Evolutionary conservation across 352 stramenopile species (phyloP), one percentile per base, ranked within the genome.

Genomic region (Pseudoperonospora humuli): DNA sequence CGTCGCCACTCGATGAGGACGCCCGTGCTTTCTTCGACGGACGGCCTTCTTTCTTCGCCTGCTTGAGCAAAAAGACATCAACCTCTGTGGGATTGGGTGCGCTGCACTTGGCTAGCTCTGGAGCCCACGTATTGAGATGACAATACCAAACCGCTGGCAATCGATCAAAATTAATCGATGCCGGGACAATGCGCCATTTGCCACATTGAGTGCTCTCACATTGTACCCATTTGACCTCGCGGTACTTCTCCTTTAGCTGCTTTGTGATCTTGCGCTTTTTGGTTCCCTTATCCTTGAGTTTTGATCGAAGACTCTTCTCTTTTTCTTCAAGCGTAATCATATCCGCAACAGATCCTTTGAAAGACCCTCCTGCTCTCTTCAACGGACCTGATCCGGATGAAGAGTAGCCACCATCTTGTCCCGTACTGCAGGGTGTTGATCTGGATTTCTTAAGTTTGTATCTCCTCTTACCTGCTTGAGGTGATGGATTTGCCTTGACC

Each of bases 181-280:
- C 62, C 7, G 95, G 90, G 26, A 98, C 75, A 23, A 97, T 80
- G 20, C 95, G 88, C 95, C 95, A 98, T 58, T 98, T 98, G 4
- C 73, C 69, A 59, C 95, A 98, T 17, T 84, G 60, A 45, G 89
- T 92, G 33, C 58, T 80, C 37, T 98, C 95, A 53, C 95, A 98
- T 65, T 98, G 92, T 2, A 98, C 95, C 95, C 95, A 98, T 47
- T 86, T 85, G 26, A 89, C 63, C 36, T 94, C 76, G 19, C 69
- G 67, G 26, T 91, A 85, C 40, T 91, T 89, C 27, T 91, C 77
- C 57, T 85, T 86, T 17, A 86, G 50, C 39, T 81, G 54, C 37
- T 92, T 87, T 3, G 73, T 50, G 18, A 86, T 85, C 28, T 79
- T 77, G 25, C 84, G 84, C 52, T 91, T 91, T 27, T 78, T 75